Conservation (phyloP, 768 basidiomycete species). For the Russula vinacea region DNA sequence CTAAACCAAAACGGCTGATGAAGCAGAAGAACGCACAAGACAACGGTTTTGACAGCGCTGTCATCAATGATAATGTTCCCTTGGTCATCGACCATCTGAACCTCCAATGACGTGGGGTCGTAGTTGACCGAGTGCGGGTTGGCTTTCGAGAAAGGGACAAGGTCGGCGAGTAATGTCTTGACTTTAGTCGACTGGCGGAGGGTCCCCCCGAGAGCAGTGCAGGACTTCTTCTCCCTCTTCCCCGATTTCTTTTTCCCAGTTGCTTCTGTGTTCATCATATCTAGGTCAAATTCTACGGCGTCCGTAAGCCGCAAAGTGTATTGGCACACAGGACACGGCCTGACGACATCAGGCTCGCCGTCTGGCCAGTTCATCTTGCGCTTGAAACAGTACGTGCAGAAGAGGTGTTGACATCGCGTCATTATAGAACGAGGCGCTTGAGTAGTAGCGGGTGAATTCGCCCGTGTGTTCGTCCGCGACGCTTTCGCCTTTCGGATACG, state of each 20-base stretch:
- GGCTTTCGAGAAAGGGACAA: constrained; percentile 72
- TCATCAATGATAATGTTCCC: constrained; percentile 69
- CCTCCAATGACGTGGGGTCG: constrained; percentile 66
- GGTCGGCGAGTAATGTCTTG: constrained; percentile 73
- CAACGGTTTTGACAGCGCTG: constrained; percentile 81
- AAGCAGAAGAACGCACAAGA: constrained; percentile 66
- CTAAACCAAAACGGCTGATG: constrained; percentile 17
- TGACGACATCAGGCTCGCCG: constrained; percentile 51
- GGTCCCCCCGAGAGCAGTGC: constrained; percentile 49
- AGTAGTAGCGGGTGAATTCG: constrained; percentile 59
- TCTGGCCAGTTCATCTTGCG: constrained; percentile 80
- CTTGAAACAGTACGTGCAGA: constrained; percentile 84
- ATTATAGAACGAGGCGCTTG: constrained; percentile 59
- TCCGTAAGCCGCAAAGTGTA: constrained; percentile 63
- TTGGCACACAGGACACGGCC: constrained; percentile 78
- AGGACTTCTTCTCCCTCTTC: constrained; percentile 65
- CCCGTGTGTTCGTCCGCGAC: constrained; percentile 68
- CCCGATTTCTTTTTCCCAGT: constrained; percentile 56
- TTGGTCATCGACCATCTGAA: constrained; percentile 72
- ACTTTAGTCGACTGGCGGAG: constrained; percentile 86
- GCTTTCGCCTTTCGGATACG: constrained; percentile 53
- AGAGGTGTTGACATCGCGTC: constrained; percentile 93
- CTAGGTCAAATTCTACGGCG: constrained; percentile 76
- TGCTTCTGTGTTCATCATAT: constrained; percentile 44
- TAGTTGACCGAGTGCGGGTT: constrained; percentile 91